Base-by-base conservation (phyloP, 257 asterid genomes). In the Fraxinus excelsior region DNA sequence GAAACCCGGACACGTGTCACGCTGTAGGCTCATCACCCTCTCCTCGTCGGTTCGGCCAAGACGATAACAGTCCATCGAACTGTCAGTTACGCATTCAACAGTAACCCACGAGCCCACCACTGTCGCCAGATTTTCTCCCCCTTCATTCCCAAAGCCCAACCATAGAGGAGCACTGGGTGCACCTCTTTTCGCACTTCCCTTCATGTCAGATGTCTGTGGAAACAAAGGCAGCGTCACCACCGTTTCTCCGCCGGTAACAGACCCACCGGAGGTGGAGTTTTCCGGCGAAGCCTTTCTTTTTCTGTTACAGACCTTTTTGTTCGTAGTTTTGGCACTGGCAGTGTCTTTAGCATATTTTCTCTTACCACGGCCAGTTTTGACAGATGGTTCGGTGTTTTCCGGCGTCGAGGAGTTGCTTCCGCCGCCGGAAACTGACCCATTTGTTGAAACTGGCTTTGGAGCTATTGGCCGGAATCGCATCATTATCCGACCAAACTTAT, bases 1-100 rank as follows among this genome's bases (percentile, higher is more conserved):
- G 19, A 94, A 85, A 13, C 92, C 88, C 0, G 97, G 98, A 87
- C 96, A 92, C 87, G 86, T 83, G 90, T 92, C 98, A 0, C 12
- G 18, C 19, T 87, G 87, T 42, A 94, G 75, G 4, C 78, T 21
- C 86, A 84, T 81, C 76, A 87, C 53, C 80, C 68, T 88, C 69
- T 86, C 93, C 77, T 78, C 83, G 46, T 92, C 93, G 51, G 90
- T 84, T 42, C 86, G 26, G 74, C 94, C 90, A 3, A 70, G 12
- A 0, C 79, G 78, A 26, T 62, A 62, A 11, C 68, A 8, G 68
- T 62, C 78, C 81, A 42, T 46, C 88, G 88, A 88, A 83, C 85
- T 77, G 85, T 87, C 90, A 18, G 86, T 82, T 84, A 88, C 87
- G 76, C 84, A 46, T 44, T 85, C 93, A 68, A 90, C 88, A 73